Evolutionary conservation across 805 yeast genomes (phyloP), one percentile per base, ranked within the genome.

Genomic region (Kuraishia ogatae): DNA sequence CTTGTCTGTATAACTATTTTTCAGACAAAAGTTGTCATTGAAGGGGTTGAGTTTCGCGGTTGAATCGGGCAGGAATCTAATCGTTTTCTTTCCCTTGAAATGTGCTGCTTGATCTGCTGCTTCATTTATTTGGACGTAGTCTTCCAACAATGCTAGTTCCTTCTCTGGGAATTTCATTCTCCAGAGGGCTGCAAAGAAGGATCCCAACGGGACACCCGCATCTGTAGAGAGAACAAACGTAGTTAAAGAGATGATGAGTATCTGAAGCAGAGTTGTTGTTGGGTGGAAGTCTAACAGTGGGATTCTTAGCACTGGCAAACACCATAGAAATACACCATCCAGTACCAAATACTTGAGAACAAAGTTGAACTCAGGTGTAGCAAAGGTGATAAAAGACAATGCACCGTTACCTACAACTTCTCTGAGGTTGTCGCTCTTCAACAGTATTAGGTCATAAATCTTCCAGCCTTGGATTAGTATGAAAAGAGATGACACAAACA

Each of bases 51-150:
- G 71, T 62, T 77, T 75, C 3, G 96, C 97, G 0, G 96, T 85
- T 50, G 96, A 87, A 69, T 93, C 97, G 0, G 99, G 98, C 39
- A 94, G 73, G 58, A 88, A 87, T 64, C 92, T 87, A 58, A 94
- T 85, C 64, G 89, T 88, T 49, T 83, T 83, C 19, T 46, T 23
- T 50, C 99, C 99, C 63, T 82, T 86, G 66, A 92, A 87, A 67
- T 91, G 96, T 1, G 80, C 65, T 22, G 80, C 73, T 62, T 77
- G 77, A 57, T 81, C 82, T 3, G 70, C 55, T 13, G 76, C 64
- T 35, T 64, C 62, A 21, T 69, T 65, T 2, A 78, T 57, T 52
- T 71, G 71, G 13, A 69, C 65, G 47, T 68, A 62, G 19, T 69
- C 65, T 48, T 67, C 74, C 48, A 64, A 51, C 8, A 71, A 57